Evolutionary conservation across 768 basidiomycete species (phyloP), one percentile per base, ranked within the genome.

Genomic region (Goffeauzyma gilvescens): DNA sequence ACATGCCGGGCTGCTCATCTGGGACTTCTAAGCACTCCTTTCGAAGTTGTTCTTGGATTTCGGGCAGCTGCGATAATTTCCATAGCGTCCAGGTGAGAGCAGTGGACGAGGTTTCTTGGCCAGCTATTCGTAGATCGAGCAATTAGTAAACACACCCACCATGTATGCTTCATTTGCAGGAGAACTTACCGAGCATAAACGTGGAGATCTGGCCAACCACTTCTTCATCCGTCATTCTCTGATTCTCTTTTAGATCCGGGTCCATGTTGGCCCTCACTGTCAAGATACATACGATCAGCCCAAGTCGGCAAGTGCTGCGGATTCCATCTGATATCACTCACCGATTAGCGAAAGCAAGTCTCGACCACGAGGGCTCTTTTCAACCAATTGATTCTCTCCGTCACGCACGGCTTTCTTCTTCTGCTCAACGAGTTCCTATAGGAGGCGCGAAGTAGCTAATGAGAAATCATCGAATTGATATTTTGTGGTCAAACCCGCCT

Each of bases 171-270:
- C 34, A 36, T n/a, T n/a, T n/a, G n/a, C n/a, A n/a, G n/a, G n/a
- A n/a, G n/a, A n/a, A 7, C 8, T 33, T 36, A 36, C 44, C 45
- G 58, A 86, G 84, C 70, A 86, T 75, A 60, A 89, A 81, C 0
- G 84, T 86, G 52, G 81, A 83, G 62, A 89, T 76, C 46, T 76
- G 85, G 55, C 82, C 69, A 9, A 86, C 68, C 38, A 89, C 77
- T 54, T 90, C 87, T 23, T 79, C 75, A 55, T 93, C 87, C 0
- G 84, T 79, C 50, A 90, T 73, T 49, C 79, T 67, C 24, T 85
- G 80, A 0, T 67, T 68, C 0, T 65, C 61, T 8, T 68, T 58
- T 8, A 66, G 58, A 25, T 68, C 58, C 10, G 65, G 72, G 2
- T 81, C 75, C 45, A 75, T 55, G 59, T 89, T 90, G 2, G 84